These are phyloP conservation scores for Asterophora parasitica DNA, from an alignment of 768 basidiomycete genomes.

Conservation along the genomic window DNA sequence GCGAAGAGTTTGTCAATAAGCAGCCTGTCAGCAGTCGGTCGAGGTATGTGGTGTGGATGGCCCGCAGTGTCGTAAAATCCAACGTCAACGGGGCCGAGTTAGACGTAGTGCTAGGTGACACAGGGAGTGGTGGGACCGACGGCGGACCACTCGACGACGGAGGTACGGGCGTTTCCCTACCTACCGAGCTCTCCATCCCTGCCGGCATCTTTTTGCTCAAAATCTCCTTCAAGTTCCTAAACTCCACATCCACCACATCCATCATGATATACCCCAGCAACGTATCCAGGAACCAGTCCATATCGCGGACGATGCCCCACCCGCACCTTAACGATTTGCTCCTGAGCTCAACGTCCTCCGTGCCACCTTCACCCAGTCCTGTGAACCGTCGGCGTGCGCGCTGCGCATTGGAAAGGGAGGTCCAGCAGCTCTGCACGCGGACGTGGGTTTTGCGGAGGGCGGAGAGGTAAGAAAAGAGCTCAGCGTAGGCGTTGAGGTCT, in stretches of 20 bases:
- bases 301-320: slow-evolving; percentile 84
- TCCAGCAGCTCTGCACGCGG: slow-evolving; percentile 77
- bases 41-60: slow-evolving; percentile 77
- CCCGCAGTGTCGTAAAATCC: slow-evolving; percentile 84
- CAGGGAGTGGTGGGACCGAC: slow-evolving; percentile 9
- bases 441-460: slow-evolving; percentile 82
- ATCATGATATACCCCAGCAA: slow-evolving; percentile 83
- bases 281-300: slow-evolving; percentile 90
- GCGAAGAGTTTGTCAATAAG: slow-evolving; percentile 59
- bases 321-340: slow-evolving; percentile 66
- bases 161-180: not conserved
- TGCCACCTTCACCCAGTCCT: slow-evolving; percentile 79
- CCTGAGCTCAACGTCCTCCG: slow-evolving; percentile 61
- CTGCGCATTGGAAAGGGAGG: slow-evolving; percentile 79
- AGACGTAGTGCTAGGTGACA: slow-evolving; percentile 24
- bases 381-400: slow-evolving; percentile 83
- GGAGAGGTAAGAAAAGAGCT: slow-evolving; percentile 78
- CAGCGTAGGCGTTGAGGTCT: slow-evolving; percentile 70
- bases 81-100: slow-evolving; percentile 38
- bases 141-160: not conserved
- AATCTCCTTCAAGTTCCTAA: slow-evolving; percentile 60
- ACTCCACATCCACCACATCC: slow-evolving; percentile 86
- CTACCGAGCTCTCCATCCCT: not conserved
- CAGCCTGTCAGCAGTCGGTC: slow-evolving; percentile 77
- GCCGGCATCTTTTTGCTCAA: slow-evolving; percentile 32